Percentiles rank a stretch among this genome's conserved stretches.
phyloP scores from a whole-genome alignment of 441 rosid species.

The Brassica balearica region DNA sequence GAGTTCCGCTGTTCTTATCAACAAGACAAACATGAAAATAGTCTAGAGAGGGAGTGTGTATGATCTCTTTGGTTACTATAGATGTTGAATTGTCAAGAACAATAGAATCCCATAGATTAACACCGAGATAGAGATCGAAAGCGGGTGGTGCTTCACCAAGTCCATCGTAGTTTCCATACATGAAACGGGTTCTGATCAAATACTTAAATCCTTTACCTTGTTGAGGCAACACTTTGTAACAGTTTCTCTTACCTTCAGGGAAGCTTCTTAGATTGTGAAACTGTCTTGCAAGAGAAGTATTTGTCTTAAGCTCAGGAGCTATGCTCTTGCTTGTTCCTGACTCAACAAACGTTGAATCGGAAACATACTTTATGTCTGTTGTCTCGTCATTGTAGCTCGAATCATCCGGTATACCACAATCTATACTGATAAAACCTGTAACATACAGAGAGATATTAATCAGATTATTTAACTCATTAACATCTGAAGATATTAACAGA shows the following conservation, averaged over 20 bases:
- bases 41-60: constrained; percentile 37
- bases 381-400: constrained; percentile 37
- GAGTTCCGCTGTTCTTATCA: constrained; percentile 45
- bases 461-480: not conserved
- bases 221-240: constrained; percentile 46
- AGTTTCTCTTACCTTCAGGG: constrained; percentile 53
- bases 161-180: constrained; percentile 58
- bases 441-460: too few species aligned
- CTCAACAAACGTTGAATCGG: constrained; percentile 2
- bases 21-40: constrained; percentile 49
- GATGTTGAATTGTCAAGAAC: constrained; percentile 24
- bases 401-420: constrained; percentile 28
- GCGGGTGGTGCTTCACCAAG: not conserved
- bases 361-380: constrained; percentile 38
- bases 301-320: not conserved
- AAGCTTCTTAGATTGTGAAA: constrained; percentile 42
- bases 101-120: constrained; percentile 47
- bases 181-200: constrained; percentile 51
- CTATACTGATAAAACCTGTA: constrained; percentile 41
- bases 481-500: not conserved
- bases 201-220: constrained; percentile 42
- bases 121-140: constrained; percentile 53
- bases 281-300: constrained; percentile 11
- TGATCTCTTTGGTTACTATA: constrained; percentile 45
- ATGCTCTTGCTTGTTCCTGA: constrained; percentile 17